Base-by-base conservation (phyloP, 345 rosid species). In the Odontarrhena argentea region DNA sequence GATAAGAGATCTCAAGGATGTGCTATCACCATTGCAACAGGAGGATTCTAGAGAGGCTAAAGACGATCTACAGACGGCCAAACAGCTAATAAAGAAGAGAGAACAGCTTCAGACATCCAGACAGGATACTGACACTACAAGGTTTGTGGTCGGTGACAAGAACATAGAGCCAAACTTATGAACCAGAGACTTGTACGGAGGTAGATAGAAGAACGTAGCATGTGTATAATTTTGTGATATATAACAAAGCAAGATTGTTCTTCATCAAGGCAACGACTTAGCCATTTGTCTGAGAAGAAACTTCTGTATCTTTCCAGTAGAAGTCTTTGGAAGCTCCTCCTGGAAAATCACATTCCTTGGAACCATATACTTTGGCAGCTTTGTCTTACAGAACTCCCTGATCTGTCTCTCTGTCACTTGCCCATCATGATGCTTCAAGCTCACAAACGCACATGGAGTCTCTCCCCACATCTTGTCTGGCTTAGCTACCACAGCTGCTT, bases 71-170 rank as follows among this genome's bases (percentile, higher is more conserved):
- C 84, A 69, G 32, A 52, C 82, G 50, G 89, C 91, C 42, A 49
- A 71, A 26, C 84, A 75, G 45, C 95, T 87, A 13, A 76, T 89
- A 42, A 89, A 85, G 84, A 87, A 77, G 79, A 73, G 92, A 67
- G 86, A 82, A 76, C 92, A 82, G 69, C 86, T 86, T 64, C 92
- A 87, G 60, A 55, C 71, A 28, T 80, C 91, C 0, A 91, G 88
- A 13, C 44, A 76, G 74, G 82, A 79, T 60, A 43, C 73, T 44
- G 55, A 65, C 55, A 14, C 72, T 73, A 80, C 53, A n/a, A 88
- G 86, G 35, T 92, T 66, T 61, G 43, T 37, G 6, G 93, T 87
- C 5, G 77, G 83, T 41, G 92, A 91, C 49, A 76, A 68, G 64
- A 55, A 57, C 15, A 49, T 49, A 49, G 47, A 57, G 8, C 64